Conservation (phyloP, 768 basidiomycete species). For the Naganishia vishniacii region DNA sequence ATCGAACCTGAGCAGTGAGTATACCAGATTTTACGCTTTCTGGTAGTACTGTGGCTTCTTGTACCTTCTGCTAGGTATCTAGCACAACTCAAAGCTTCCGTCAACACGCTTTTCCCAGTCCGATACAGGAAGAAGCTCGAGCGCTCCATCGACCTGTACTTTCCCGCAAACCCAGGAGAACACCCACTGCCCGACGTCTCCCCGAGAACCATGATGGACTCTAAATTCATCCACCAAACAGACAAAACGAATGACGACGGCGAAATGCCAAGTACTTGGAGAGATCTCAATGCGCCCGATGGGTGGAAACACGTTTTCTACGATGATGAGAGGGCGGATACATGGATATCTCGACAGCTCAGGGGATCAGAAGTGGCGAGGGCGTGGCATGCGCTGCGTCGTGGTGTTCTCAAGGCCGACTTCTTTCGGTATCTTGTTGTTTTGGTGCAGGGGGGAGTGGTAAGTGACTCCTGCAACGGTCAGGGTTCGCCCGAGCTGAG, state of each 20-base stretch:
- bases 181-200: not conserved
- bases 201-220: slow-evolving; percentile 31
- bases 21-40: too few relatives aligned
- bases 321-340: slow-evolving; percentile 32
- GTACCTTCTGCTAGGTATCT: too few relatives aligned
- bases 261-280: slow-evolving; percentile 32
- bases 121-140: slow-evolving; percentile 9
- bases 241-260: slow-evolving; percentile 31
- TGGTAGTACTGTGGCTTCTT: too few relatives aligned
- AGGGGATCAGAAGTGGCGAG: slow-evolving; percentile 28
- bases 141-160: slow-evolving; percentile 1
- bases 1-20: slow-evolving; percentile 9
- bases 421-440: slow-evolving; percentile 41
- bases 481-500: not conserved
- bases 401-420: slow-evolving; percentile 41
- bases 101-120: not conserved
- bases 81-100: not conserved
- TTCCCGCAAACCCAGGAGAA: not conserved
- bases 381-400: slow-evolving; percentile 39
- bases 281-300: slow-evolving; percentile 31
- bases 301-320: slow-evolving; percentile 38
- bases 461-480: not conserved
- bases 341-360: slow-evolving; percentile 31
- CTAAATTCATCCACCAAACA: slow-evolving; percentile 39
- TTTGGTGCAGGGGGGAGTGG: slow-evolving; percentile 37